These are phyloP conservation scores for Fusarium chlamydosporum DNA, from an alignment of 2,329 filamentous ascomycete genomes.

Conservation along the genomic window DNA sequence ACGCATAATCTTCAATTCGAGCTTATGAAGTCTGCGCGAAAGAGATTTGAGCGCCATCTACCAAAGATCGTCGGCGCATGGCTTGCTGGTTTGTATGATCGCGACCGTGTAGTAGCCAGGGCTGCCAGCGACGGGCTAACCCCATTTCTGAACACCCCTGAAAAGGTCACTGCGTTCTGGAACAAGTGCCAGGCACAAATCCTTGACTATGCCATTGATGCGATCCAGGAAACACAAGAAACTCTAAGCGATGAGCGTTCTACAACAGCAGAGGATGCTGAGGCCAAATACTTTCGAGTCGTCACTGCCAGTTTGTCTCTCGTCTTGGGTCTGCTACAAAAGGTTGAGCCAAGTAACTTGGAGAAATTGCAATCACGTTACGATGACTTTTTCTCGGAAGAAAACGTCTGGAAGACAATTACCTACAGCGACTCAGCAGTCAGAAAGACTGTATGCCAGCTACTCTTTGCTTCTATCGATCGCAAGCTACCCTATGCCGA, in stretches of 20 bases:
- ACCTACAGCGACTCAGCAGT: conserved; percentile 72
- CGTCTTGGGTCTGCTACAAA: conserved; percentile 67
- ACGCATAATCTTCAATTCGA: conserved; percentile 80
- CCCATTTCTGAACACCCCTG: conserved; percentile 81
- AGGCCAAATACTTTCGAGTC: conserved; percentile 87
- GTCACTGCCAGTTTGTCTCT: conserved; percentile 69
- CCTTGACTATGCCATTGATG: conserved; percentile 84
- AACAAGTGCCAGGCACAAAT: conserved; percentile 85
- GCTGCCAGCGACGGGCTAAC: conserved; percentile 83
- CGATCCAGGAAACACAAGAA: conserved; percentile 82
- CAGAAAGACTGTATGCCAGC: conserved; percentile 65
- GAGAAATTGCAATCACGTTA: conserved; percentile 74
- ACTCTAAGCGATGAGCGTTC: conserved; percentile 92
- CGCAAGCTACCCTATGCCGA: conserved; percentile 64
- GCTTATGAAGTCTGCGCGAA: conserved; percentile 75
- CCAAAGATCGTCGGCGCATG: conserved; percentile 87
- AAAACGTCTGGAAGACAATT: conserved; percentile 76
- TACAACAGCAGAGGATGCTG: conserved; percentile 85
- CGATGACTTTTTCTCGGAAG: conserved; percentile 74
- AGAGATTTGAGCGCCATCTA: conserved; percentile 85
- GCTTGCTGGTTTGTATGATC: conserved; percentile 91
- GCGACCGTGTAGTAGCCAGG: conserved; percentile 80
- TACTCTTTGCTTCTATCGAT: conserved; percentile 65
- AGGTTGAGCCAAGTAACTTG: conserved; percentile 65
- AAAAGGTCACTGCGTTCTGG: conserved; percentile 84